A percentile compares a stretch with the other conserved stretches of the same genome.
Evolutionary conservation across 257 asterid species (phyloP).

Genomic region (Jasminum sambac): DNA sequence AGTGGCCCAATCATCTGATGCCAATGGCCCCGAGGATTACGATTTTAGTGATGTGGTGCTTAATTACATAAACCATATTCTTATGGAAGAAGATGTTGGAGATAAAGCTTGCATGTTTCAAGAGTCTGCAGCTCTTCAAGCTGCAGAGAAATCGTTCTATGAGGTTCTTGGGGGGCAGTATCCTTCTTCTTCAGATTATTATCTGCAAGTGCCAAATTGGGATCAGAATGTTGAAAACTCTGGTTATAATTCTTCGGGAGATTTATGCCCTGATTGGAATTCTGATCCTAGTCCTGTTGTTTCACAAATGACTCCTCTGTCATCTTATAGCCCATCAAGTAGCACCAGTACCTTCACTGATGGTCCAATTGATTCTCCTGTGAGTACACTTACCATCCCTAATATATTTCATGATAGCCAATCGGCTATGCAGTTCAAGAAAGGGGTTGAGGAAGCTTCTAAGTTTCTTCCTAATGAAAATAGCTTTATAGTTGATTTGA

Average conservation of each 20-base stretch:
- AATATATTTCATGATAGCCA: conserved; percentile 46
- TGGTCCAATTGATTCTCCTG: conserved; percentile 54
- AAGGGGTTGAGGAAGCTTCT: conserved; percentile 66
- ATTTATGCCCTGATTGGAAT: conserved; percentile 48
- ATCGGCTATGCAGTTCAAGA: conserved; percentile 57
- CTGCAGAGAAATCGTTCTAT: conserved; percentile 72
- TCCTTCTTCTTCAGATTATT: conserved; percentile 39
- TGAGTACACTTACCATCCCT: conserved; percentile 39
- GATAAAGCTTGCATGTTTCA: conserved; percentile 70
- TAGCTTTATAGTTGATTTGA: conserved; percentile 29
- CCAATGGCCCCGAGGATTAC: conserved; percentile 49
- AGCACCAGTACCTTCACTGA: conserved; percentile 40
- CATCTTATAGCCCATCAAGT: conserved; percentile 45
- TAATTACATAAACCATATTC: conserved; percentile 58
- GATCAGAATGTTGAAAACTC: conserved; percentile 27
- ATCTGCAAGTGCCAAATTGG: conserved; percentile 29
- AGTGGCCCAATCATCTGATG: conserved; percentile 32
- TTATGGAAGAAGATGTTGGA: conserved; percentile 87
- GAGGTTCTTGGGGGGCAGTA: conserved; percentile 60
- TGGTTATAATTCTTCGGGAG: conserved; percentile 28
- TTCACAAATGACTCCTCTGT: conserved; percentile 34
- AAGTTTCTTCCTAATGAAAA: conserved; percentile 57
- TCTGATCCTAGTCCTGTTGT: conserved; percentile 24
- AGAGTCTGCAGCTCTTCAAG: conserved; percentile 81
- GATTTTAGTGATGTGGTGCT: conserved; percentile 71